phyloP scores from a whole-genome alignment of 129 eudicot genomes.

The Flaveria trinervia region DNA sequence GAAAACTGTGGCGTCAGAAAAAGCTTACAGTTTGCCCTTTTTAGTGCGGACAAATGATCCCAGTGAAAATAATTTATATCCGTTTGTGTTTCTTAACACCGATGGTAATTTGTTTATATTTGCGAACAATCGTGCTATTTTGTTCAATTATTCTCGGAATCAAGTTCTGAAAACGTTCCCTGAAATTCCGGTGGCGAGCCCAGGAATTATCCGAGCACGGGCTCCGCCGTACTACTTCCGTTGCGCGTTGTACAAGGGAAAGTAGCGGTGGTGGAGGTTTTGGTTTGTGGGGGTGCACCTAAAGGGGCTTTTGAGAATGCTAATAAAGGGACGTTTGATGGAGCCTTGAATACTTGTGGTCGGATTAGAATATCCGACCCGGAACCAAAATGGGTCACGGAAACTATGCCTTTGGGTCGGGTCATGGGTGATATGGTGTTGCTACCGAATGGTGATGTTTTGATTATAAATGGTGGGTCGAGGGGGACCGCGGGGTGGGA shows the following conservation, averaged over 20 bases:
- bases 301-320: conserved; percentile 47
- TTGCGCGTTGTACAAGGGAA: conserved; percentile 18
- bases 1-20: conserved; percentile 21
- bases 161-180: conserved; percentile 43
- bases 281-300: conserved; percentile 45
- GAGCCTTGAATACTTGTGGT: conserved; percentile 55
- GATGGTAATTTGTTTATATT: conserved; percentile 76
- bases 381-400: conserved; percentile 56
- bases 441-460: conserved; percentile 55
- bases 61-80: conserved; percentile 71
- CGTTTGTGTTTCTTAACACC: conserved; percentile 59
- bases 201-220: conserved; percentile 36
- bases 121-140: conserved; percentile 68
- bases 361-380: conserved; percentile 61
- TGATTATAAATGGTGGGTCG: conserved; percentile 58
- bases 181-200: conserved; percentile 25
- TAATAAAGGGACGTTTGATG: conserved; percentile 38
- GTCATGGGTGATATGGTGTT: conserved; percentile 76
- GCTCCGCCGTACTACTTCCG: conserved; percentile 40
- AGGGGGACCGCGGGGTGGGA: conserved; percentile 72
- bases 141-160: conserved; percentile 46
- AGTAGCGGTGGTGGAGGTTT: conserved; percentile 24
- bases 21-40: conserved; percentile 45
- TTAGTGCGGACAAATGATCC: conserved; percentile 52
- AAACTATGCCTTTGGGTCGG: conserved; percentile 67